phyloP scores from a whole-genome alignment of 306 rosid species.

The Malus orientalis region DNA sequence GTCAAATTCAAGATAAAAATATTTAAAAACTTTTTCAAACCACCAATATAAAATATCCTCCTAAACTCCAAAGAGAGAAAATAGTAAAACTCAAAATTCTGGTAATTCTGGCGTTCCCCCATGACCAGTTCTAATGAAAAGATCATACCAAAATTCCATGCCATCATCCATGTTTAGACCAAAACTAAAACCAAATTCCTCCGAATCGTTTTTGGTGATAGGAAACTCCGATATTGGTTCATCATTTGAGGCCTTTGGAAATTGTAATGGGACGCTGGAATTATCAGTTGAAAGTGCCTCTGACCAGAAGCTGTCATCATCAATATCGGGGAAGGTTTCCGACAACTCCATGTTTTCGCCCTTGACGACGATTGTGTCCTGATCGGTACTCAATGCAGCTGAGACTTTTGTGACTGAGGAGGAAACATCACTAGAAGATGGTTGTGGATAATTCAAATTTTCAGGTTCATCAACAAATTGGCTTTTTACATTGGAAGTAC shows the following conservation, averaged over 20 bases:
- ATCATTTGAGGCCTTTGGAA: constrained; percentile 15
- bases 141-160: constrained; percentile 81
- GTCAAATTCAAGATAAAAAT: constrained; percentile 8
- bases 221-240: constrained; percentile 18
- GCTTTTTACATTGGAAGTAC: constrained; percentile 28
- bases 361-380: constrained; percentile 3
- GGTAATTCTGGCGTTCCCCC: constrained; percentile 43
- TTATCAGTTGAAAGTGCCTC: constrained; percentile 40
- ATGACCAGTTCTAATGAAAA: constrained; percentile 43
- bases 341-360: constrained; percentile 32
- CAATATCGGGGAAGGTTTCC: constrained; percentile 38
- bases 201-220: constrained; percentile 15
- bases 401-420: constrained; percentile 31
- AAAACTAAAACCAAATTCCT: constrained; percentile 12
- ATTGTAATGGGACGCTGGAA: background rate
- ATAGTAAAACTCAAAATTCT: constrained; percentile 30
- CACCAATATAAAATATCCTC: background rate
- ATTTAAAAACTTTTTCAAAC: background rate
- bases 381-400: background rate
- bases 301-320: constrained; percentile 60
- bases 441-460: constrained; percentile 14
- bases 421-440: constrained; percentile 43
- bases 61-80: background rate
- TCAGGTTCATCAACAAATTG: constrained; percentile 27
- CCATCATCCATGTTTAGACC: constrained; percentile 36